Base-by-base conservation (phyloP, 805 yeast species). In the Debaryomyces prosopidis region DNA sequence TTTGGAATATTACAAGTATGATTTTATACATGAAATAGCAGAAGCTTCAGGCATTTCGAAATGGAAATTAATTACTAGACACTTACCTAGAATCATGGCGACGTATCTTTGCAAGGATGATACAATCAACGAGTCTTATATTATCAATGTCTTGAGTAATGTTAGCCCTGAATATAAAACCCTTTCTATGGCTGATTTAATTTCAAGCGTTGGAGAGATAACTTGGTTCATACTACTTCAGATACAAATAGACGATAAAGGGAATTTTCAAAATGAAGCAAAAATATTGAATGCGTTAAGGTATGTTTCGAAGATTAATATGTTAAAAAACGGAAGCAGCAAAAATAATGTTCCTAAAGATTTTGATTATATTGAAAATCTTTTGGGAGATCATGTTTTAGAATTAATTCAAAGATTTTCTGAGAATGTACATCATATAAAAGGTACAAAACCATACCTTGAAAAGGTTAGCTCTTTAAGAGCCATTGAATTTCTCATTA, bases 341-440 rank as follows among this genome's bases (percentile, higher is more conserved):
- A 30, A 30, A 14, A 53, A 30, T 45, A 38, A 32, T 15, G 34
- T 38, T 11, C 10, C 23, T 19, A 47, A 20, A 15, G 45, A 54
- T 7, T 58, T 57, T 36, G 65, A 65, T 27, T 59, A 50, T 36
- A 55, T 69, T 16, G 60, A 60, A 32, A 55, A 60, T 43, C 51
- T 58, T 17, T 60, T 85, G 37, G 81, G 78, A 19, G 79, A 77
- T 36, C 77, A 82, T 57, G 81, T 88, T 3, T 67, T 90, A 11
- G 95, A 91, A 47, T 71, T 90, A 14, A 84, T 88, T 3, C 92
- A 87, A 49, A 76, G 80, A 37, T 87, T 91, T 54, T 85, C 96
- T 4, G 90, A 88, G 50, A 81, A 84, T 17, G 81, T 91, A 32
- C 85, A 89, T 55, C 89, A 86, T 48, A 75, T 80, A 11, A 81